Base-by-base conservation (phyloP, 805 yeast species). In the Nakazawaea molendinolei region DNA sequence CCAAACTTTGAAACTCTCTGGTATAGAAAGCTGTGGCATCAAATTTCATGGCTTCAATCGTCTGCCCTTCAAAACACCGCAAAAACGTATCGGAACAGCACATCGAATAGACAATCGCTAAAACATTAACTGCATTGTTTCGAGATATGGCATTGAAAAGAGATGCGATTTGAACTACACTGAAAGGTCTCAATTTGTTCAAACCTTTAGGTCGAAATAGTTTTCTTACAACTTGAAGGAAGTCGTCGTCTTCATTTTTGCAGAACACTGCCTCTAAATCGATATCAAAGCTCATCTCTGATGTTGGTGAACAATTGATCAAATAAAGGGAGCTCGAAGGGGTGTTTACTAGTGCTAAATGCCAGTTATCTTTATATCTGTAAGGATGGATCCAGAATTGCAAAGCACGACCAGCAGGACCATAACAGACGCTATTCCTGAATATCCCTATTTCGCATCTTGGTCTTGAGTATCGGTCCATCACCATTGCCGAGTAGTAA, bases 381-480 rank as follows among this genome's bases (percentile, higher is more conserved):
- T 25, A 31, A 8, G 40, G 40, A 13, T 37, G 40, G 15, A 37
- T 31, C 10, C 26, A 14, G 23, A 35, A 37, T n/a, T 37, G 36
- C 8, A 22, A 20, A 8, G 31, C 7, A 10, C 3, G 17, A 10
- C 12, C 12, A 6, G 9, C 12, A 5, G 40, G 40, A 3, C 35
- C 36, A 19, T 37, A n/a, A 12, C 36, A 20, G 5, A 3, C 9
- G 9, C 9, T 5, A 28, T 37, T 36, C 15, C 35, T 19, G 15
- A 17, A 37, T 18, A 37, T 19, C 5, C 28, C 22, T 13, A 37
- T 17, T 13, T 32, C 27, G 7, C 31, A 5, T 4, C 31, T 29
- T 14, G 14, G 26, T 12, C 23, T 37, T 9, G 26, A 8, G 12
- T 31, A 37, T 14, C 33, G 16, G 18, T 37, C 40, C 35, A 37